A percentile compares a stretch with the other conserved stretches of the same genome.
These are phyloP conservation scores for Penicillium antarcticum DNA, from an alignment of 495 filamentous ascomycete genomes.

Conservation along the genomic window DNA sequence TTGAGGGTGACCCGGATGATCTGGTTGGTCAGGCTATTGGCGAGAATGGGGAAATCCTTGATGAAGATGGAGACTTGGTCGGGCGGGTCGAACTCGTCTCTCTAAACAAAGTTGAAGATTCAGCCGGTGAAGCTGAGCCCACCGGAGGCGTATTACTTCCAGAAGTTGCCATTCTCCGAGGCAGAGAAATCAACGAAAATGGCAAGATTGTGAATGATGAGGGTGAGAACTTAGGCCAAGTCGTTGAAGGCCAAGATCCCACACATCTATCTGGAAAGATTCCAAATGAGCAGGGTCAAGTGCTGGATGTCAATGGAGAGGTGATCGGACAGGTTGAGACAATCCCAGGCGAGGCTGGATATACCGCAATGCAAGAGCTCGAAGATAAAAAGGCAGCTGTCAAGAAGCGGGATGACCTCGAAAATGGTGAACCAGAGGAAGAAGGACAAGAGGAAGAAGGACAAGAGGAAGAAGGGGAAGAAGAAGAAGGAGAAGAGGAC, in stretches of 20 bases:
- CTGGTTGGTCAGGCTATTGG: conserved; percentile 56
- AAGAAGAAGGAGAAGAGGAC: conserved; percentile 34
- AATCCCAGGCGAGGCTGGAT: conserved; percentile 18
- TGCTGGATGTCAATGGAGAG: conserved; percentile 32
- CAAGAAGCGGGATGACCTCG: conserved; percentile 27
- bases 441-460: conserved; percentile 28
- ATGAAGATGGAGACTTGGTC: conserved; percentile 62
- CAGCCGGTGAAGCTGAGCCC: conserved; percentile 11
- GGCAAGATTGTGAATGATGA: conserved; percentile 36
- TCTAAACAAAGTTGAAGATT: conserved; percentile 25
- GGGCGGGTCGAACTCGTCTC: conserved; percentile 52
- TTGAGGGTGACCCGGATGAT: conserved; percentile 61
- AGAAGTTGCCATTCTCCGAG: conserved; percentile 7
- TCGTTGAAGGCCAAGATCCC: conserved; percentile 29
- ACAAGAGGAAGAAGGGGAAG: conserved; percentile 29
- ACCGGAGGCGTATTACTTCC: conserved; percentile 14
- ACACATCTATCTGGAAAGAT: conserved; percentile 46
- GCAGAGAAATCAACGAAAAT: conserved; percentile 26
- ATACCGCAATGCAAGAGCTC: conserved; percentile 12
- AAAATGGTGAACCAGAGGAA: conserved; percentile 24
- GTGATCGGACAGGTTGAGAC: conserved; percentile 31
- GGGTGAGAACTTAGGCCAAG: conserved; percentile 40
- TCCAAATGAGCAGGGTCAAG: conserved; percentile 46
- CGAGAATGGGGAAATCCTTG: conserved; percentile 61
- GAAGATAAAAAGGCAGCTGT: conserved; percentile 22